Base-by-base conservation (phyloP, 331 rosid genomes). In the Prunus yedoensis region DNA sequence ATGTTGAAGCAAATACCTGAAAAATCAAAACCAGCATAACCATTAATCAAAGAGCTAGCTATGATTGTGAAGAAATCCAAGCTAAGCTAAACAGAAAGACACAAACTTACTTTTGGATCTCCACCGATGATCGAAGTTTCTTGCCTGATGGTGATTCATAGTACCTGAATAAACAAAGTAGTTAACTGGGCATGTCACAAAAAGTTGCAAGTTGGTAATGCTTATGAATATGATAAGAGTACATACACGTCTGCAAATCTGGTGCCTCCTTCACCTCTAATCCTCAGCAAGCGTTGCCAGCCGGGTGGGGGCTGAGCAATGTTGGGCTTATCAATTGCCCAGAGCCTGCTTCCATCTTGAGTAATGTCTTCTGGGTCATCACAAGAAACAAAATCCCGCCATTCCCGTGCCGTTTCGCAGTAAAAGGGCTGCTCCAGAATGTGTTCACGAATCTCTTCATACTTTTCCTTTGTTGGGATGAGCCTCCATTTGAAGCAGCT, bases 261-360 rank as follows among this genome's bases (percentile, higher is more conserved):
- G 83, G 89, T 79, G 86, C 97, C 80, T 84, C 97, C 99, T 87
- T 92, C 97, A 73, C 91, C 89, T 84, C 96, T 80, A 68, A 94
- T 94, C 83, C 91, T 81, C 28, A 92, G 87, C 18, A 89, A 86
- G 65, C 99, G 87, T 71, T 92, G 89, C 99, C 99, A 94, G 8
- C 97, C 96, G 9, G 85, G 80, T 15, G 97, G 97, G 38, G 97
- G 91, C 86, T 84, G 92, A 0, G 97, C 93, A 83, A 94, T 94
- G 74, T 69, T 92, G 41, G 99, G 99, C 89, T 90, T 94, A 85
- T 94, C 97, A 66, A 94, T 92, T 23, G 99, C 99, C 99, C 99
- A 94, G 16, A 94, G 79, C 83, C 93, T 84, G 81, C 90, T 88
- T 3, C 87, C 96, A 82, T 94, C 99, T 82, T 94, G 97, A 70